A percentile compares a stretch with the other conserved stretches of the same genome.
These are phyloP conservation scores for Panaeolus cyanescens DNA, from an alignment of 768 basidiomycete genomes.

Conservation along the genomic window DNA sequence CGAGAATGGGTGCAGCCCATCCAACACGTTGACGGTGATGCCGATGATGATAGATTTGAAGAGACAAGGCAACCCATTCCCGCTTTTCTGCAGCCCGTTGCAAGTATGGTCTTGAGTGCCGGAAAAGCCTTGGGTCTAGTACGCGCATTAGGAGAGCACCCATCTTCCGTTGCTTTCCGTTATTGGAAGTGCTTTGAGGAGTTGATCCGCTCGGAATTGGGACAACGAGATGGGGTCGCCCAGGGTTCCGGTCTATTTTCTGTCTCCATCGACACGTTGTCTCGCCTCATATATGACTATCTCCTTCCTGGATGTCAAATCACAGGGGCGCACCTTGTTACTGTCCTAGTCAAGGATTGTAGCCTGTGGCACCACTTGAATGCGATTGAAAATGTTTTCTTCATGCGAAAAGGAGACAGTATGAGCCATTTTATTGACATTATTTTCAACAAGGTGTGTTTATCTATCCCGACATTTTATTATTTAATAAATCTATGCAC, in stretches of 20 bases:
- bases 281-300: slow-evolving; percentile 62
- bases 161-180: slow-evolving; percentile 24
- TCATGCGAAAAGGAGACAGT: slow-evolving; percentile 79
- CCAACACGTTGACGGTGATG: slow-evolving; percentile 22
- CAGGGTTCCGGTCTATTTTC: slow-evolving; percentile 32
- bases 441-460: slow-evolving; percentile 70
- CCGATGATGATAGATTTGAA: slow-evolving; percentile 17
- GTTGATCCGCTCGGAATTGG: slow-evolving; percentile 33
- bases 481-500: background rate
- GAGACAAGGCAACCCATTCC: slow-evolving; percentile 46
- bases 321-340: slow-evolving; percentile 53
- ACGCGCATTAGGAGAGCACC: slow-evolving; percentile 52
- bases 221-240: slow-evolving; percentile 3
- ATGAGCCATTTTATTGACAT: slow-evolving; percentile 74
- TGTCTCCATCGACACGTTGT: slow-evolving; percentile 65
- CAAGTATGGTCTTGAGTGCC: slow-evolving; percentile 58
- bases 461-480: background rate
- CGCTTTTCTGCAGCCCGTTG: slow-evolving; percentile 61
- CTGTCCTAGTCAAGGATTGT: slow-evolving; percentile 69
- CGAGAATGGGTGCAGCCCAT: slow-evolving; percentile 35
- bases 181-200: slow-evolving; percentile 45
- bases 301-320: slow-evolving; percentile 57
- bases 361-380: slow-evolving; percentile 60
- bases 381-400: slow-evolving; percentile 66
- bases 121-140: slow-evolving; percentile 81